Percentiles rank a stretch among this genome's conserved stretches.
Conservation (phyloP, 73 alveolate genomes). For the Symbiodinium pilosum region DNA sequence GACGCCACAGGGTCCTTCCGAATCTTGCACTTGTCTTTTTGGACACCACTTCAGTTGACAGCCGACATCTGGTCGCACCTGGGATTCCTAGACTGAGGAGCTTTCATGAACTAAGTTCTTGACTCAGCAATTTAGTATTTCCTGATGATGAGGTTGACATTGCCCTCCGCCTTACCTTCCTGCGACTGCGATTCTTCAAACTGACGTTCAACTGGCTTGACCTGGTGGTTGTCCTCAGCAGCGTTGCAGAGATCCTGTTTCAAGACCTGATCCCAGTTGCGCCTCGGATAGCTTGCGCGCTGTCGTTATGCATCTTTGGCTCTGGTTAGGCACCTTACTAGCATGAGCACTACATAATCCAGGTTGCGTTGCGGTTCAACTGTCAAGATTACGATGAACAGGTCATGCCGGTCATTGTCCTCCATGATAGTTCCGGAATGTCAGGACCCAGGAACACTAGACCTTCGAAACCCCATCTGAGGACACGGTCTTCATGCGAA, state of each 20-base stretch:
- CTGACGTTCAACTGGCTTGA: constrained; percentile 62
- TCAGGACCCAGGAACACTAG: too few species aligned
- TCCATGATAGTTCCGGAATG: too few species aligned
- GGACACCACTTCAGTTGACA: background rate
- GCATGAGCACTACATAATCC: too few species aligned
- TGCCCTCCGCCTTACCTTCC: constrained; percentile 20
- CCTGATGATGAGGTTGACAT: constrained; percentile 29
- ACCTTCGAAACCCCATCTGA: background rate
- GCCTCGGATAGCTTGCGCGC: background rate
- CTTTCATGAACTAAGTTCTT: too few species aligned
- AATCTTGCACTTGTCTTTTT: background rate
- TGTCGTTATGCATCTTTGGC: too few species aligned
- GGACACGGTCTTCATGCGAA: constrained; percentile 89
- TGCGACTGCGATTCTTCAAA: constrained; percentile 20
- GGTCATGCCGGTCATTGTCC: too few species aligned
- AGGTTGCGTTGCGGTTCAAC: too few species aligned
- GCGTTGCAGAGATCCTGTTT: constrained; percentile 8
- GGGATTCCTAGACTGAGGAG: background rate
- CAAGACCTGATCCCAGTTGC: background rate
- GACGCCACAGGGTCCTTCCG: background rate
- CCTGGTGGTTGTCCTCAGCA: constrained; percentile 25
- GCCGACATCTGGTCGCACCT: background rate
- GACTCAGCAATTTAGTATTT: background rate
- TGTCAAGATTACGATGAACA: too few species aligned
- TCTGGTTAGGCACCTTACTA: too few species aligned